Evolutionary conservation across 495 filamentous ascomycete genomes (phyloP), one percentile per base, ranked within the genome.

Genomic region (Trichoderma asperelloides): DNA sequence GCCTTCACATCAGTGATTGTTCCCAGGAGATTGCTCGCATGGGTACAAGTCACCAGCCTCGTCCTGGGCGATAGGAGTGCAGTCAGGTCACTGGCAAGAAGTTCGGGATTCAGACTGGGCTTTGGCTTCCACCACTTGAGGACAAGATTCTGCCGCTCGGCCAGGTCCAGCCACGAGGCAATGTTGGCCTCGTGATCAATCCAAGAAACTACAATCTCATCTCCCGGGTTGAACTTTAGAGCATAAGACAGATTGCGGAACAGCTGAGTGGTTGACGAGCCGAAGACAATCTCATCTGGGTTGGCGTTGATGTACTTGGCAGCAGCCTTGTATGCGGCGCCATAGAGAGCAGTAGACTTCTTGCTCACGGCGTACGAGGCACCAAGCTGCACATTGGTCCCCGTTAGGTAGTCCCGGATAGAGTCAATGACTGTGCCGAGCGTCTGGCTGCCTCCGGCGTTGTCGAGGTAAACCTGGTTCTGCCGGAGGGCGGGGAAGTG

Each of bases 401-500:
- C 84, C 55, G 81, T 73, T 45, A 91, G 79, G 69, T 92, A 92
- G 57, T 87, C 78, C 6, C 75, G 74, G 65, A 92, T 86, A 13
- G 85, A 81, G 43, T 89, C 82, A 18, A 88, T 83, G 9, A 90
- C 89, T 18, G 79, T 73, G 27, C 82, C 83, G 3, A 93, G 76
- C 1, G 84, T 79, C 70, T 92, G 90, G 72, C 84, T 91, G 55
- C 89, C 89, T 25, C 88, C 89, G 4, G 90, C 89, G 70, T 91
- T 92, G 71, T 92, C 89, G 70, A 92, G 81, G 73, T 84, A 90
- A 41, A 91, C 79, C 70, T 91, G 88, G 45, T 85, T 77, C 68
- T 86, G 80, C 28, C 83, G 66, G 57, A 91, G 73, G 18, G 89
- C 87, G 63, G 89, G 88, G 81, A 93, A 92, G 28, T 79, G 77